phyloP scores from a whole-genome alignment of 805 yeast genomes.

The Peterozyma toletana region DNA sequence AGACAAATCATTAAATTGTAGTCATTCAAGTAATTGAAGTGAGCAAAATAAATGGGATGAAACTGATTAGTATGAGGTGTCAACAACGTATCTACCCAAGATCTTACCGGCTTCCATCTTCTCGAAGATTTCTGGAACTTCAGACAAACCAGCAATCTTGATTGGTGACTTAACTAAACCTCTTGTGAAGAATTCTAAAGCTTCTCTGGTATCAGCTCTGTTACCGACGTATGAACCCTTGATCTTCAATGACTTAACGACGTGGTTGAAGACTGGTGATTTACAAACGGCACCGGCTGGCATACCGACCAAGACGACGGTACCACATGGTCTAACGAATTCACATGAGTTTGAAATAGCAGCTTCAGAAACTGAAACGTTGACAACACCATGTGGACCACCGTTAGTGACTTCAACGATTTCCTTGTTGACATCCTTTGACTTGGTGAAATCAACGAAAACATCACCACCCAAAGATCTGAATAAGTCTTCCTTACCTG shows the following conservation, averaged over 20 bases:
- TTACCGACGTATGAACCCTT: slow-evolving; percentile 56
- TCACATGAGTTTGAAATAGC: slow-evolving; percentile 37
- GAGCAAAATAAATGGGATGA: not conserved
- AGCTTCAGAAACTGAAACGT: slow-evolving; percentile 43
- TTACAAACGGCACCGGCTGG: slow-evolving; percentile 53
- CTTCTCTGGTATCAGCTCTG: slow-evolving; percentile 55
- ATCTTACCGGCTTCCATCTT: slow-evolving; percentile 58
- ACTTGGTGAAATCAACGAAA: slow-evolving; percentile 35
- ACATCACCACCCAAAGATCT: slow-evolving; percentile 37
- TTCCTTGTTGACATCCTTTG: slow-evolving; percentile 31
- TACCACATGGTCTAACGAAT: slow-evolving; percentile 45
- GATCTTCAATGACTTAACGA: slow-evolving; percentile 46
- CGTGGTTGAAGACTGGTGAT: slow-evolving; percentile 46
- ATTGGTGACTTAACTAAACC: slow-evolving; percentile 49
- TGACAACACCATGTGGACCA: slow-evolving; percentile 46
- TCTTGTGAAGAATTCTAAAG: slow-evolving; percentile 44
- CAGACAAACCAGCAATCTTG: slow-evolving; percentile 46
- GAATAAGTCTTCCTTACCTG: slow-evolving; percentile 33
- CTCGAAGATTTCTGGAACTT: slow-evolving; percentile 39
- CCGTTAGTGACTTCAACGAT: slow-evolving; percentile 36
- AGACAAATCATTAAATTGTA: no score
- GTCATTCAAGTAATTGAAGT: no score
- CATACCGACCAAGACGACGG: slow-evolving; percentile 53
- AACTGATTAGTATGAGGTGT: slow-evolving; percentile 29
- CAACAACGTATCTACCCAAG: slow-evolving; percentile 59